Base-by-base conservation (phyloP, 768 basidiomycete species). In the Russula emetica region DNA sequence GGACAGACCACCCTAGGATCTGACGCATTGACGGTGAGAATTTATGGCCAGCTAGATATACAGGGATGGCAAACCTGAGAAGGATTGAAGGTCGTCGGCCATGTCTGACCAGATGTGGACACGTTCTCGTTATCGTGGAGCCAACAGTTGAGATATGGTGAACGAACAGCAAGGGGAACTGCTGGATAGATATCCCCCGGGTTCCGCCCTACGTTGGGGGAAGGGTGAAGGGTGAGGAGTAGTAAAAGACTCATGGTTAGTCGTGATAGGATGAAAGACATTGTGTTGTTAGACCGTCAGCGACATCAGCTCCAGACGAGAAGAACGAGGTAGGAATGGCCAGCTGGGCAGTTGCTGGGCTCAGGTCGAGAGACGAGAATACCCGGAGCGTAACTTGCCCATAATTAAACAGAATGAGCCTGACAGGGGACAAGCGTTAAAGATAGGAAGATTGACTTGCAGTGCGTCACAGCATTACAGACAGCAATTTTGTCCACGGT, bases 81-180 rank as follows among this genome's bases (percentile, higher is more conserved):
- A 20, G 14, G 11, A 30, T 42, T 28, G 53, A 40, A 69, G 57
- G 68, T 70, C 7, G 36, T 24, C 3, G 71, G 69, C 70, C 69
- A 72, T 28, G 52, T 22, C 38, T 59, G 38, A 1, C 65, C 57
- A 2, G 68, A 52, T 2, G n/a, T 13, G 2, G 55, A 49, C 14
- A 51, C 60, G 5, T 62, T 66, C 1, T 60, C 60, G 11, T 59
- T 40, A 5, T 34, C 2, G 34, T 20, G 18, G 14, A 60, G 40
- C 72, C 72, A 73, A 47, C 56, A 61, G 18, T 61, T 71, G 30
- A 72, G 55, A 56, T 71, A 71, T 18, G 72, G 71, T 9, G 71
- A 70, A n/a, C 71, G 69, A 26, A 72, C 67, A 20, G 69, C 66
- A 22, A 73, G 66, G 36, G 72, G 72, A 44, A 71, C 49, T 45